Base-by-base conservation (phyloP, 2,329 filamentous ascomycete species). In the Botryotinia narcissicola region DNA sequence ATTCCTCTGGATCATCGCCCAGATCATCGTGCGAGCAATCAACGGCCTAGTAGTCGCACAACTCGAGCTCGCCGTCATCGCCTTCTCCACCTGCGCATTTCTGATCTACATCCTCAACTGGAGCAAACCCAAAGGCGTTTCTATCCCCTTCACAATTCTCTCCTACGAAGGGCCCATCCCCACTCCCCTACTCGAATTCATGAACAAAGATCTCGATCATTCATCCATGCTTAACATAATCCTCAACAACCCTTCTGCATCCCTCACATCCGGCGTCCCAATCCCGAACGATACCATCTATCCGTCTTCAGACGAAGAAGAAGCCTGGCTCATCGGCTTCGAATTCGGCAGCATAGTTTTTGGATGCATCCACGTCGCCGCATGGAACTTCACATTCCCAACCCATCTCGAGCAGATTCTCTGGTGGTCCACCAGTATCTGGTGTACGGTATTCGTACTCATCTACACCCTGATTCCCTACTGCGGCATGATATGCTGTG, bases 361-460 rank as follows among this genome's bases (percentile, higher is more conserved):
- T 61, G 75, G 75, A 10, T 74, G 60, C 29, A 61, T 77, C 20
- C 76, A 76, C 48, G 46, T 76, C 32, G 59, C 69, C 9, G 76
- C 74, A n/a, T 75, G 76, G 75, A 75, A 75, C 29, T 77, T 75
- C 25, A 44, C 16, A 5, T 78, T 78, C 44, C 75, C 75, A 20
- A 71, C 76, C 4, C 51, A 40, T 12, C 42, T 74, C 4, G 74
- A 77, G 44, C 57, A 46, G n/a, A 69, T 66, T n/a, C 22, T 76
- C 16, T 77, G 73, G 72, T 69, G 70, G 42, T 68, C 60, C 8
- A 51, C 74, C 14, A 72, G 72, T 44, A 37, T 75, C 12, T 75
- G 64, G 46, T 60, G 61, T 20, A 71, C 66, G 4, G 40, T 71
- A 6, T 44, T 54, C 40, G 46, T 73, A 22, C 35, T 71, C 4